Evolutionary conservation across 805 yeast species (phyloP), one percentile per base, ranked within the genome.

Genomic region (Cyberlindnera subsufficiens): DNA sequence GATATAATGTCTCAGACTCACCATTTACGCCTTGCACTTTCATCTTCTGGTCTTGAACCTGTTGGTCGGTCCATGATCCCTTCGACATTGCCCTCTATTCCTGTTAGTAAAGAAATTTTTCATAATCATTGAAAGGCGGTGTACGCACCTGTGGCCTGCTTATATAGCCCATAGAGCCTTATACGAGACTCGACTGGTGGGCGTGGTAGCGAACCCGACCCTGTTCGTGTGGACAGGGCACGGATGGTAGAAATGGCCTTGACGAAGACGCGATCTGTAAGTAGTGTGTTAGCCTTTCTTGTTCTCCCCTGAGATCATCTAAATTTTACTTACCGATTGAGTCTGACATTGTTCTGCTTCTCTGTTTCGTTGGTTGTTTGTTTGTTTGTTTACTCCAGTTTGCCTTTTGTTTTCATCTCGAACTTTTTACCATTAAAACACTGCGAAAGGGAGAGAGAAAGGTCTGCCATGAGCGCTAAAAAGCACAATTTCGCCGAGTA

Each of bases 171-270:
- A 59, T 87, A 87, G 4, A 87, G 69, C 49, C 71, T 72, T 44
- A 82, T 78, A 30, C 95, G 62, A 46, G 69, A 75, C 41, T 80
- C 82, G 3, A 85, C 74, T 0, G 93, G 89, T 0, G 95, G 95
- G 22, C 90, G 71, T 0, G 90, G 88, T 25, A 85, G 64, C 9
- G 82, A 67, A 14, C 80, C 80, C 46, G 76, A 70, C 35, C 78
- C 77, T 17, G 82, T 70, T 42, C 82, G 69, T 6, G 84, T 72
- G 3, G 91, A 81, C 35, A 87, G 67, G 2, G 89, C 76, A 47
- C 83, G 71, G 42, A 87, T 84, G 5, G 93, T 86, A 35, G 89
- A 70, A 46, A 87, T 84, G 5, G 95, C 95, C 64, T 82, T 83
- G 33, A 77, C 83, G 63, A 87, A 87, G 6, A 86, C 91, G 39